Conservation (phyloP, 345 rosid species). For the Brassica cretica region DNA sequence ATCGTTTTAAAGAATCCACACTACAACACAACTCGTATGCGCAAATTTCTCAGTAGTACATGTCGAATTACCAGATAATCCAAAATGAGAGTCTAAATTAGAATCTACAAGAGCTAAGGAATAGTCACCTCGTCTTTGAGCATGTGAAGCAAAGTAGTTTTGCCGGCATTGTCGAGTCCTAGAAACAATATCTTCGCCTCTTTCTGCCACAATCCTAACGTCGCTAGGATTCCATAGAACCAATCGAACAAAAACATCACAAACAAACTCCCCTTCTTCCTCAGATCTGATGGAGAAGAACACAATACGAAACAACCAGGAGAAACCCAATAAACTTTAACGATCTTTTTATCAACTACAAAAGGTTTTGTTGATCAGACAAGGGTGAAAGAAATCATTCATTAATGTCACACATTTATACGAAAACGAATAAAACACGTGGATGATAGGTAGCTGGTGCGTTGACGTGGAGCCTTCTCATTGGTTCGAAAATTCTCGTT, state of each 20-base stretch:
- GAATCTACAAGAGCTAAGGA: neutral
- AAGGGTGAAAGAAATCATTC: neutral
- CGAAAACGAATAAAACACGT: neutral
- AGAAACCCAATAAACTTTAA: neutral
- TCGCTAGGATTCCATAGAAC: conserved; percentile 83
- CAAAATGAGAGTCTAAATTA: neutral
- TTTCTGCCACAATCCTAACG: conserved; percentile 86
- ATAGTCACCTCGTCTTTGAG: conserved; percentile 77
- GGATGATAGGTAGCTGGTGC: conserved; percentile 2
- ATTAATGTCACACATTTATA: neutral
- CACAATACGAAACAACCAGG: neutral
- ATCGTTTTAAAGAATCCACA: neutral
- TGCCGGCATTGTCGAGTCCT: conserved; percentile 95
- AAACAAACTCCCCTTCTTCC: conserved; percentile 4
- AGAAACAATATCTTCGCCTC: conserved; percentile 91
- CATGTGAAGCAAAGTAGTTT: conserved; percentile 97
- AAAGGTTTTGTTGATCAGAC: neutral
- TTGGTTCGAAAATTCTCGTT: neutral
- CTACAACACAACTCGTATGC: neutral
- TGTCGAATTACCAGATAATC: neutral
- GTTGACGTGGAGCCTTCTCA: conserved; percentile 20
- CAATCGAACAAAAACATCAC: conserved; percentile 79
- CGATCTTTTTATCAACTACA: neutral
- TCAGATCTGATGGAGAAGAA: conserved; percentile 2
- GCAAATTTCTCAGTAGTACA: neutral